Evolutionary conservation across 257 asterid genomes (phyloP), one percentile per base, ranked within the genome.

Genomic region (Ajuga chamaepitys): DNA sequence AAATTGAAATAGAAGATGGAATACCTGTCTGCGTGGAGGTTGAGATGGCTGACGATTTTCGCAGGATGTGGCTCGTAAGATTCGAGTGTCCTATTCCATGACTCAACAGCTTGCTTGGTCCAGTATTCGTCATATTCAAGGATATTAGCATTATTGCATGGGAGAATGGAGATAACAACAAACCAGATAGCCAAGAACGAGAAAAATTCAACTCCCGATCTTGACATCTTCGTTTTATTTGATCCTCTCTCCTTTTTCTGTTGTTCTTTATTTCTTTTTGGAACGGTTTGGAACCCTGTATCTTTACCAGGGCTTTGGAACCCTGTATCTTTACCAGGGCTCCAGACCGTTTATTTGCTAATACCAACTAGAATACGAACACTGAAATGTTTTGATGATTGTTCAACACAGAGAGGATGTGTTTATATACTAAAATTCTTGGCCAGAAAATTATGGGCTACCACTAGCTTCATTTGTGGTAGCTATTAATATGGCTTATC

Each of bases 21-120:
- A 64, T 1, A 50, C 85, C 95, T 66, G 69, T 41, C 73, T 37
- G 74, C 66, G 0, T 87, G 79, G 4, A 54, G 17, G 26, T 82
- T 85, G 34, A 88, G 53, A 24, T 76, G 82, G 50, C 24, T 52
- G 12, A 80, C 86, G 4, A 86, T 67, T 9, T 71, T 66, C 3
- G 45, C 73, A 0, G 98, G 98, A 1, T 69, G 35, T 0, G 91
- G 79, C 17, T 83, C 81, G 22, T 80, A 86, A 0, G 88, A 66
- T 1, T 51, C 58, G 16, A 81, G 78, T 0, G 91, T 78, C 4
- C 76, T 44, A 22, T 83, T 78, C 83, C 85, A 75, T 1, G 98
- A 86, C 55, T 80, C 87, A 2, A 66, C 78, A 7, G 81, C 79
- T 20, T 85, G 74, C 13, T 41, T 61, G 3, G 20, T 20, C 95